Conservation (phyloP, 2,329 filamentous ascomycete species). For the Chaetomium globosum region DNA sequence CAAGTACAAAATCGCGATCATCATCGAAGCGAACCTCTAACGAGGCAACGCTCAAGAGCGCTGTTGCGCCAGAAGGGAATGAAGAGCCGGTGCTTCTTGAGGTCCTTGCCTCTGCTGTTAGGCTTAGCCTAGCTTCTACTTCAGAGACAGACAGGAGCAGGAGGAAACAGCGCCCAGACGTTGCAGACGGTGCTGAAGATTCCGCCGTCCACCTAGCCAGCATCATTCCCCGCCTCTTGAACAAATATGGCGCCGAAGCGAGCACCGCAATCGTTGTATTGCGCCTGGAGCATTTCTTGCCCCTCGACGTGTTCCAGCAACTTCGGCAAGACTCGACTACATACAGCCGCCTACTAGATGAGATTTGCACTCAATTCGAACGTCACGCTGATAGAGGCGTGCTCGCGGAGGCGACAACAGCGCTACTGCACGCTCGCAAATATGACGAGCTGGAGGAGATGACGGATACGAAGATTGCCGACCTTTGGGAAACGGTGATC, state of each 20-base stretch:
- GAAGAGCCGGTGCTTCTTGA: slow-evolving; percentile 88
- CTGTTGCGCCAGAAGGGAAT: slow-evolving; percentile 70
- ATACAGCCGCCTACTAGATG: slow-evolving; percentile 80
- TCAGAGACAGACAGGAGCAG: slow-evolving; percentile 65
- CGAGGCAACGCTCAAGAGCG: slow-evolving; percentile 66
- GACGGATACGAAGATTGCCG: slow-evolving; percentile 75
- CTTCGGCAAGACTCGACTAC: slow-evolving; percentile 81
- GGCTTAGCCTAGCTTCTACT: slow-evolving; percentile 67
- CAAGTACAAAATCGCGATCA: slow-evolving; percentile 54
- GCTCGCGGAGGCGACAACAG: slow-evolving; percentile 77
- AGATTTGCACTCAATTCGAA: slow-evolving; percentile 91
- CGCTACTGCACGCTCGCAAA: slow-evolving; percentile 80
- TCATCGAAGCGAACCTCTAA: slow-evolving; percentile 43
- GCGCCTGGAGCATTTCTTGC: slow-evolving; percentile 80
- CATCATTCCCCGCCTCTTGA: slow-evolving; percentile 81
- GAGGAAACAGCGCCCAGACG: slow-evolving; percentile 63
- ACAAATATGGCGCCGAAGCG: slow-evolving; percentile 89
- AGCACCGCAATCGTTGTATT: slow-evolving; percentile 84
- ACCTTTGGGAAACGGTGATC: slow-evolving; percentile 83
- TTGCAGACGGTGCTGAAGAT: slow-evolving; percentile 73
- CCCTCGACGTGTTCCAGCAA: slow-evolving; percentile 85
- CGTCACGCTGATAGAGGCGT: slow-evolving; percentile 88
- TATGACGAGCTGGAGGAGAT: slow-evolving; percentile 87
- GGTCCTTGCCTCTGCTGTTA: slow-evolving; percentile 80
- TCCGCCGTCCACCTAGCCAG: slow-evolving; percentile 75